Conservation (phyloP, 2,329 filamentous ascomycete species). For the Hortaea werneckii region DNA sequence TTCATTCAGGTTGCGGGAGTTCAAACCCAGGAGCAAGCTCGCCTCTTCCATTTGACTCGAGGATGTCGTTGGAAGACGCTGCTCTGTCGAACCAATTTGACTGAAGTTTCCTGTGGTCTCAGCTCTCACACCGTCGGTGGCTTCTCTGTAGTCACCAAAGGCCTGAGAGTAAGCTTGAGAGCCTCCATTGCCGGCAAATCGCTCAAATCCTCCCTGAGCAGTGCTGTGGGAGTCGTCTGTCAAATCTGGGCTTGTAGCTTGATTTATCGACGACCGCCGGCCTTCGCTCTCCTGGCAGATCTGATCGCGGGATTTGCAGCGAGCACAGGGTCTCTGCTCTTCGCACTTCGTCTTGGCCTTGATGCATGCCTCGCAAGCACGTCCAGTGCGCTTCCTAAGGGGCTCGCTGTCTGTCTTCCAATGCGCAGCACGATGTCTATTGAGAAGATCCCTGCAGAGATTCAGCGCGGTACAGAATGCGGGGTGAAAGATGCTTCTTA, state of each 20-base stretch:
- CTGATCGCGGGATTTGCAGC: conserved; percentile 13
- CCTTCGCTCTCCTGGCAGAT: conserved; percentile 14
- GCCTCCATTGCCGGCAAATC: no score
- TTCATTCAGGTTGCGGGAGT: not conserved
- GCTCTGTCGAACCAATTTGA: not conserved
- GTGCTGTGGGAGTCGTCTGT: no score
- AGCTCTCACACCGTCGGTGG: no score
- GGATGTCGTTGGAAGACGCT: not conserved
- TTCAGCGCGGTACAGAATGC: not conserved
- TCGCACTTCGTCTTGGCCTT: conserved; percentile 20
- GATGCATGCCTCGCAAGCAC: conserved; percentile 17
- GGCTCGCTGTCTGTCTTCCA: conserved; percentile 12
- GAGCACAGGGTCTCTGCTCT: conserved; percentile 17
- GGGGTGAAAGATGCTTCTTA: not conserved
- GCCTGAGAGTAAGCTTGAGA: no score
- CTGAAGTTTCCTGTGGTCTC: no score
- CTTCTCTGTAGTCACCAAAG: no score
- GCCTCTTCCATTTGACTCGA: conserved; percentile 2
- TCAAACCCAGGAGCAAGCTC: conserved; percentile 3
- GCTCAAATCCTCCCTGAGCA: no score
- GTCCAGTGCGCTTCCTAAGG: conserved; percentile 15
- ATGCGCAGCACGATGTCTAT: conserved; percentile 18
- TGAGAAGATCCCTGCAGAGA: conserved; percentile 12
- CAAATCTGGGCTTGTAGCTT: not conserved
- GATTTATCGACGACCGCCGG: not conserved